Evolutionary conservation across 495 filamentous ascomycete genomes (phyloP).

Genomic region (Hypomontagnella submonticulosa): DNA sequence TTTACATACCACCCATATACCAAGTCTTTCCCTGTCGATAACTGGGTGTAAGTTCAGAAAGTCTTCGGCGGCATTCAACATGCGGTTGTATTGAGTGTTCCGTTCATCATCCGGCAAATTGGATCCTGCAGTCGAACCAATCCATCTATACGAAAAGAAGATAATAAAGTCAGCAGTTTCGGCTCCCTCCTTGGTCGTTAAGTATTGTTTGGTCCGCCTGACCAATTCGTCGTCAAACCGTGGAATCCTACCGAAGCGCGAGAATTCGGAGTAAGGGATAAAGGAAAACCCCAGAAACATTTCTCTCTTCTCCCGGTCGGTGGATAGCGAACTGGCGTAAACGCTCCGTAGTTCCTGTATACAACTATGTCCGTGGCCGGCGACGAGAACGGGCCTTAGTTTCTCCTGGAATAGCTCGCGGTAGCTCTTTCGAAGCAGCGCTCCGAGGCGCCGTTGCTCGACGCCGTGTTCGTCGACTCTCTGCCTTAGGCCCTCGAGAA

Average conservation of each 20-base stretch:
- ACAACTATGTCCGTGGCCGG: constrained; percentile 1
- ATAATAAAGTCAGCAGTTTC: constrained; percentile 32
- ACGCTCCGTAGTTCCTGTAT: constrained; percentile 27
- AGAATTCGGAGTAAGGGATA: constrained; percentile 34
- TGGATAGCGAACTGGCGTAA: constrained; percentile 33
- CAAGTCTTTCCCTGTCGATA: constrained; percentile 29
- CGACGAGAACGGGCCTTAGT: constrained; percentile 39
- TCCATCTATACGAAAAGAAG: constrained; percentile 48
- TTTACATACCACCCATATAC: constrained; percentile 43
- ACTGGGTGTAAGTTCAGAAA: constrained; percentile 31
- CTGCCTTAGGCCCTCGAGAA: constrained; percentile 38
- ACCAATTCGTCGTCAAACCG: constrained; percentile 34
- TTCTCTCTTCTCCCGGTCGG: constrained; percentile 15
- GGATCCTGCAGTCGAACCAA: constrained; percentile 9
- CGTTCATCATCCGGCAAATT: constrained; percentile 33
- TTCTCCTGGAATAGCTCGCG: constrained; percentile 49
- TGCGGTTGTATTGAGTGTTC: constrained; percentile 41
- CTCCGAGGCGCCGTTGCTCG: constrained; percentile 16
- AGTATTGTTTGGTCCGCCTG: not conserved
- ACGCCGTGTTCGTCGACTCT: constrained; percentile 4
- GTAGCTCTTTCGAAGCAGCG: constrained; percentile 45
- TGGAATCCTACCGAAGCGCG: constrained; percentile 31
- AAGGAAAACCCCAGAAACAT: constrained; percentile 39
- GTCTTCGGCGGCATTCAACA: constrained; percentile 34
- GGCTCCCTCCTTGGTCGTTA: not conserved